Conservation (phyloP, 805 yeast species). For the Danielozyma ontarioensis region DNA sequence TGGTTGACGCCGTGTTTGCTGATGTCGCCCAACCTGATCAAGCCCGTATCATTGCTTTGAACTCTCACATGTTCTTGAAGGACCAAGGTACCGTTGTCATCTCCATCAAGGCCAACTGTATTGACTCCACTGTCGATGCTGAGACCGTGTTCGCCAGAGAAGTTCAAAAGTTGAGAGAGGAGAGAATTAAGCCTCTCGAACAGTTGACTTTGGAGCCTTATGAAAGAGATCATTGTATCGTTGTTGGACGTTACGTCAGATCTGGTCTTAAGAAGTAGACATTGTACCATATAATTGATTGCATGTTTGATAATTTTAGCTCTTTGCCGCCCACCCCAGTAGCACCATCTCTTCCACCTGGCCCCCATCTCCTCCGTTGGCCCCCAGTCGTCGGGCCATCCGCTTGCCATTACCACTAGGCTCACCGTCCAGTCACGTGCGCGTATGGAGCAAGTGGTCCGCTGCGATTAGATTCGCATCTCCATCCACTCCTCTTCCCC, state of each 20-base stretch:
- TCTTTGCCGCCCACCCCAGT: neutral
- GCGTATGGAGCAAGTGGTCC: too few species aligned
- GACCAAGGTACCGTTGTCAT: conserved; percentile 98
- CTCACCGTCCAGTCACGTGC: too few species aligned
- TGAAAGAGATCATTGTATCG: conserved; percentile 99
- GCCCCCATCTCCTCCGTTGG: neutral
- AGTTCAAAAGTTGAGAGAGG: conserved; percentile 98
- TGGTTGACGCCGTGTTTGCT: conserved; percentile 98
- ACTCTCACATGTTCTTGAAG: conserved; percentile 96
- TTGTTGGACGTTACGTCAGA: conserved; percentile 94
- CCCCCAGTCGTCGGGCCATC: too few species aligned
- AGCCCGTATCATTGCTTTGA: conserved; percentile 98
- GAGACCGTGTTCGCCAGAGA: conserved; percentile 99
- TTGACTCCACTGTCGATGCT: conserved; percentile 98
- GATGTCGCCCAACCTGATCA: conserved; percentile 99
- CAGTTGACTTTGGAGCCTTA: conserved; percentile 99
- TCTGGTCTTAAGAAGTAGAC: conserved; percentile 57
- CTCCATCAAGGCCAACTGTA: conserved; percentile 99
- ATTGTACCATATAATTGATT: neutral
- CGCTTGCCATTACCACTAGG: too few species aligned
- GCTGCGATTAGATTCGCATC: too few species aligned
- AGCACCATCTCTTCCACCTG: neutral
- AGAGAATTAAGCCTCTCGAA: conserved; percentile 96
- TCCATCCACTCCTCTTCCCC: too few species aligned
- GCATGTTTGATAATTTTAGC: conserved; percentile 1